Percentiles rank a stretch among this genome's conserved stretches.
Evolutionary conservation across 2,329 filamentous ascomycete species (phyloP).

Genomic region (Diaporthe sp.): DNA sequence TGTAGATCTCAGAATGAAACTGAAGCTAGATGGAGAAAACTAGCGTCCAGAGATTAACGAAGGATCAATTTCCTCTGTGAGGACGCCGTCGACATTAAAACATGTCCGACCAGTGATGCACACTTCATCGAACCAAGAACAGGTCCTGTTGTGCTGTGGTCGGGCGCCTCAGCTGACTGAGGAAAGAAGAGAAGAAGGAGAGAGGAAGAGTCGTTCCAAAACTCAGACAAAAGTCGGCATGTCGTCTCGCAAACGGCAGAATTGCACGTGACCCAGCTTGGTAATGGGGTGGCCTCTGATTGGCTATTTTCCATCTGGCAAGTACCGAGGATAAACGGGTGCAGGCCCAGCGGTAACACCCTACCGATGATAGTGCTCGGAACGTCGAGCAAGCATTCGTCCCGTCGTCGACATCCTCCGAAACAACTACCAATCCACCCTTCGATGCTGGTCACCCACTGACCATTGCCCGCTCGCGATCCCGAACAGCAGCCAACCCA

Average conservation of each 20-base stretch:
- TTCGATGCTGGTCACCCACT: slow-evolving; percentile 38
- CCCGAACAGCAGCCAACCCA: slow-evolving; percentile 38
- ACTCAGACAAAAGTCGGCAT: slow-evolving; percentile 36
- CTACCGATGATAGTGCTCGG: slow-evolving; percentile 15
- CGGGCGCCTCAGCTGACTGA: slow-evolving; percentile 67
- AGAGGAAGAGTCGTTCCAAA: background rate
- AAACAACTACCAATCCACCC: slow-evolving; percentile 11
- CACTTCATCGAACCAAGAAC: slow-evolving; percentile 46
- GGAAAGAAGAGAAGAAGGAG: slow-evolving; percentile 49
- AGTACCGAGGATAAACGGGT: slow-evolving; percentile 59
- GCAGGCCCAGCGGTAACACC: slow-evolving; percentile 40
- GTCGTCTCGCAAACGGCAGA: slow-evolving; percentile 35
- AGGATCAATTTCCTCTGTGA: slow-evolving; percentile 65
- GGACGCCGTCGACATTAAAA: slow-evolving; percentile 50
- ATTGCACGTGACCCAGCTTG: slow-evolving; percentile 42
- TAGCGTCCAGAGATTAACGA: slow-evolving; percentile 70
- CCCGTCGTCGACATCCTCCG: slow-evolving; percentile 36
- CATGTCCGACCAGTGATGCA: slow-evolving; percentile 46
- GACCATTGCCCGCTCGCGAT: slow-evolving; percentile 27
- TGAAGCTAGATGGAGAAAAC: slow-evolving; percentile 62
- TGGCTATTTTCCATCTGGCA: slow-evolving; percentile 51
- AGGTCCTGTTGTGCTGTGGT: slow-evolving; percentile 46
- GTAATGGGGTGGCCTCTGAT: slow-evolving; percentile 49
- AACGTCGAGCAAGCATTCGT: slow-evolving; percentile 7
- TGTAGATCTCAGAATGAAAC: slow-evolving; percentile 74